A percentile compares a stretch with the other conserved stretches of the same genome.
Conservation (phyloP, 176 grass and related monocot genomes). For the Aegilops longissima region DNA sequence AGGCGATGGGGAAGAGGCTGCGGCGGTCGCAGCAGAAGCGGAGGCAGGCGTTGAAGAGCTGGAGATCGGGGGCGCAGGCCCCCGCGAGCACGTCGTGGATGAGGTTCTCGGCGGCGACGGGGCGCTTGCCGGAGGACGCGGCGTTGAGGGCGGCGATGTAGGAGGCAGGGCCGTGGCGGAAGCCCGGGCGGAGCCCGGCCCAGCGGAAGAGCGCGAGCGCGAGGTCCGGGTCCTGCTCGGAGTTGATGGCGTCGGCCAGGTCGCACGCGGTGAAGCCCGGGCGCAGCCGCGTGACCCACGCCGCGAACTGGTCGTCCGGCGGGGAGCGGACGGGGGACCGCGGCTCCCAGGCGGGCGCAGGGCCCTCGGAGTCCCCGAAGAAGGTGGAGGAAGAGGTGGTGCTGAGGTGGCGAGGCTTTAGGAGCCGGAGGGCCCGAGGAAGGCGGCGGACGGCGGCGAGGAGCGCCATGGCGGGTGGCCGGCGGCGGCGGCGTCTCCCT, state of each 20-base stretch:
- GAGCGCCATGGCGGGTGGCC: slow-evolving; percentile 15
- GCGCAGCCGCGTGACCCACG: slow-evolving; percentile 74
- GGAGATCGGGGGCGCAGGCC: slow-evolving; percentile 61
- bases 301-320: slow-evolving; percentile 80
- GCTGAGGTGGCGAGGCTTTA: not conserved
- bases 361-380: not conserved
- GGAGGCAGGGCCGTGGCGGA: slow-evolving; percentile 55
- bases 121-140: slow-evolving; percentile 56
- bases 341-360: not conserved
- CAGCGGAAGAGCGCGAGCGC: slow-evolving; percentile 92
- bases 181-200: slow-evolving; percentile 73
- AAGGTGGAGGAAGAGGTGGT: not conserved
- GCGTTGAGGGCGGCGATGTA: slow-evolving; percentile 70
- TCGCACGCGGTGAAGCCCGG: slow-evolving; percentile 69
- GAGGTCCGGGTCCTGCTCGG: slow-evolving; percentile 66
- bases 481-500: not conserved
- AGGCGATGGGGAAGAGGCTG: slow-evolving; percentile 76
- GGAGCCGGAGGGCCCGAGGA: not conserved
- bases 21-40: slow-evolving; percentile 80
- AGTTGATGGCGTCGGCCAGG: slow-evolving; percentile 55
- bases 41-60: slow-evolving; percentile 72
- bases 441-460: slow-evolving; percentile 41
- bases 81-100: slow-evolving; percentile 81
- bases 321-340: slow-evolving; percentile 44
- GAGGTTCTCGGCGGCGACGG: slow-evolving; percentile 54